Percentiles rank a stretch among this genome's conserved stretches.
Conservation (phyloP, 1,139 yeast genomes). For the Pichia sp. region DNA sequence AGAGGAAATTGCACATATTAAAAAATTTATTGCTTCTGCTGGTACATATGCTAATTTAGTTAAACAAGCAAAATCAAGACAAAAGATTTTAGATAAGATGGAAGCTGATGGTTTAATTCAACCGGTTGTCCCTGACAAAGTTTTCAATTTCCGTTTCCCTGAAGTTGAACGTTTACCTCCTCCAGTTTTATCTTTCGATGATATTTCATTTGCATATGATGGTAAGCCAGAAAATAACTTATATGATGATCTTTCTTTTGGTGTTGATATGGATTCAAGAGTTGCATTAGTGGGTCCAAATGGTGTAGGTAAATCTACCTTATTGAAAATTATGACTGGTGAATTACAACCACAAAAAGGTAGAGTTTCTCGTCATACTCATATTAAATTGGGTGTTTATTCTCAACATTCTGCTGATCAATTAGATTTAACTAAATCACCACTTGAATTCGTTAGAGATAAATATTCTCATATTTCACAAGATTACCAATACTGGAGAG, state of each 20-base stretch:
- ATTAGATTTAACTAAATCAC: slow-evolving; percentile 88
- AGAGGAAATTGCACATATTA: slow-evolving; percentile 97
- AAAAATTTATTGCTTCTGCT: slow-evolving; percentile 97
- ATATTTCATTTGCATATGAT: slow-evolving; percentile 85
- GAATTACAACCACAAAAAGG: slow-evolving; percentile 83
- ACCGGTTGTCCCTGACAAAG: slow-evolving; percentile 88
- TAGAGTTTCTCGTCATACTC: slow-evolving; percentile 95
- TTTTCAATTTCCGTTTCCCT: slow-evolving; percentile 90
- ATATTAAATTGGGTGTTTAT: slow-evolving; percentile 96
- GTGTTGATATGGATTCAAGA: slow-evolving; percentile 99
- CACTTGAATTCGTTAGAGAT: slow-evolving; percentile 95
- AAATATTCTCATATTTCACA: slow-evolving; percentile 85
- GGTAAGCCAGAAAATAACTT: slow-evolving; percentile 84
- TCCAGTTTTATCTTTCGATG: slow-evolving; percentile 96
- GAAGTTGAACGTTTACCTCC: slow-evolving; percentile 97
- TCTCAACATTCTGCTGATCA: slow-evolving; percentile 99
- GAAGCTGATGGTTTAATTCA: slow-evolving; percentile 98
- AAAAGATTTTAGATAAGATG: slow-evolving; percentile 98
- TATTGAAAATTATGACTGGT: slow-evolving; percentile 96
- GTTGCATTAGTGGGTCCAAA: slow-evolving; percentile 98
- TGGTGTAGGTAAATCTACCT: slow-evolving; percentile 98
- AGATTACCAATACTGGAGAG: slow-evolving; percentile 99
- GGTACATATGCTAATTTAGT: slow-evolving; percentile 99
- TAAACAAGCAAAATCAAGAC: slow-evolving; percentile 98
- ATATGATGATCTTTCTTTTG: slow-evolving; percentile 86